These are phyloP conservation scores for Grammothele lineata DNA, from an alignment of 768 basidiomycete genomes.

Conservation along the genomic window DNA sequence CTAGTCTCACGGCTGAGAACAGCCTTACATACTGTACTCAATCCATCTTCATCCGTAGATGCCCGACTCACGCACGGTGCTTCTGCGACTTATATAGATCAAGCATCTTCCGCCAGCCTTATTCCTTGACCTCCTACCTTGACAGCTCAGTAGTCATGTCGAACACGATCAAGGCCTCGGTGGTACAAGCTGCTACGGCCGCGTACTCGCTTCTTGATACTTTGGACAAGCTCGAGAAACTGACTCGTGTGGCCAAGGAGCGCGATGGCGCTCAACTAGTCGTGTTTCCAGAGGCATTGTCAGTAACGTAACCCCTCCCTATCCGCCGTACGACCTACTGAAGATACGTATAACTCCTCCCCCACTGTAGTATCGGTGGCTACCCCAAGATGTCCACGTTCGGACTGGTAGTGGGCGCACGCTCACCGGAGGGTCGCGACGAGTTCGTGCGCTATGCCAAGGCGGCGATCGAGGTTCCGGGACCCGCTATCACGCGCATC, in stretches of 20 bases:
- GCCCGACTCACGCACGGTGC: too few relatives aligned
- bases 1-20: too few relatives aligned
- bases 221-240: slow-evolving; percentile 43
- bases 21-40: too few relatives aligned
- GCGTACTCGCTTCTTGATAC: slow-evolving; percentile 43
- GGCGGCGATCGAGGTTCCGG: slow-evolving; percentile 55
- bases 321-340: too few relatives aligned
- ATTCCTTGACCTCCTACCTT: too few relatives aligned
- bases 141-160: slow-evolving; percentile 7
- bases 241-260: slow-evolving; percentile 42
- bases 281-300: slow-evolving; percentile 61
- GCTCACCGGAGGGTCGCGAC: slow-evolving; percentile 47
- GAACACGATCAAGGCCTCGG: slow-evolving; percentile 43
- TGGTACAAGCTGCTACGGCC: slow-evolving; percentile 48
- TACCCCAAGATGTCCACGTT: slow-evolving; percentile 59
- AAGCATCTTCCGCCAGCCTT: too few relatives aligned
- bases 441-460: slow-evolving; percentile 53
- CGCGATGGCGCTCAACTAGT: slow-evolving; percentile 44
- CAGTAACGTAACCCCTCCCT: too few relatives aligned
- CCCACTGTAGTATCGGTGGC: slow-evolving; percentile 43
- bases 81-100: too few relatives aligned
- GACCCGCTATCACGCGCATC: slow-evolving; percentile 41
- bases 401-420: slow-evolving; percentile 46
- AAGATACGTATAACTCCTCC: neutral
- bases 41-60: too few relatives aligned